These are phyloP conservation scores for Gonapodya prolifera DNA, from an alignment of 192 early-diverging fungal genomes.

Conservation along the genomic window DNA sequence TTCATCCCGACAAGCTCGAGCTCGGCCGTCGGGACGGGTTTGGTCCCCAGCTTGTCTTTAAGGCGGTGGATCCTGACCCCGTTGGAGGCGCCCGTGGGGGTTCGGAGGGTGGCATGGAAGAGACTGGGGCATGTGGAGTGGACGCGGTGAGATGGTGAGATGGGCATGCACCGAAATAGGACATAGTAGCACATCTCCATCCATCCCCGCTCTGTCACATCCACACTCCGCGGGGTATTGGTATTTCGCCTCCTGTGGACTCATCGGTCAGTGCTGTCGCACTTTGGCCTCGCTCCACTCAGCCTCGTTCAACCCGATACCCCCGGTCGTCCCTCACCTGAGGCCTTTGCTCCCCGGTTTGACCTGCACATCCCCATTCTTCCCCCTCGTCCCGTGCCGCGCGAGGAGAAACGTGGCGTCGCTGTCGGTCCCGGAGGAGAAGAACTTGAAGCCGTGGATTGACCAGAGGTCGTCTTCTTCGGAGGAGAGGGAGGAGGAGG, in stretches of 20 bases:
- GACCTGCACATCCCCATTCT: constrained; percentile 7
- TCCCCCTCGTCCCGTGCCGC: constrained; percentile 31
- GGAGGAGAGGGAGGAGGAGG: constrained; percentile 12
- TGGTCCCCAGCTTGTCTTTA: constrained; percentile 61
- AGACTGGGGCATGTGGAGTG: too few species aligned
- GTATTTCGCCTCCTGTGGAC: too few species aligned
- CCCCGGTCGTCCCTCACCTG: too few species aligned
- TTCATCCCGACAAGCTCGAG: constrained; percentile 41
- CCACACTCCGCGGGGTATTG: too few species aligned
- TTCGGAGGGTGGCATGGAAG: constrained; percentile 41
- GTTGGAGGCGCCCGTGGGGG: constrained; percentile 31
- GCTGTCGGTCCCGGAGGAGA: constrained; percentile 55
- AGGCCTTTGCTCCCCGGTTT: background rate
- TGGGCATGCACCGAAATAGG: background rate
- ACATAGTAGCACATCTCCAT: too few species aligned
- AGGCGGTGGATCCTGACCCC: constrained; percentile 53
- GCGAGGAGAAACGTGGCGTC: constrained; percentile 57
- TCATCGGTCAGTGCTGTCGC: too few species aligned
- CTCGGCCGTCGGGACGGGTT: constrained; percentile 59
- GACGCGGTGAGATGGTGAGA: too few species aligned
- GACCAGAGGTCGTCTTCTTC: constrained; percentile 19
- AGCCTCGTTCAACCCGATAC: too few species aligned
- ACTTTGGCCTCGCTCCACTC: too few species aligned
- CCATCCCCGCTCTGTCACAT: too few species aligned
- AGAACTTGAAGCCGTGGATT: constrained; percentile 60